Evolutionary conservation across 2,329 filamentous ascomycete species (phyloP).

Genomic region (Microdochium bolleyi): DNA sequence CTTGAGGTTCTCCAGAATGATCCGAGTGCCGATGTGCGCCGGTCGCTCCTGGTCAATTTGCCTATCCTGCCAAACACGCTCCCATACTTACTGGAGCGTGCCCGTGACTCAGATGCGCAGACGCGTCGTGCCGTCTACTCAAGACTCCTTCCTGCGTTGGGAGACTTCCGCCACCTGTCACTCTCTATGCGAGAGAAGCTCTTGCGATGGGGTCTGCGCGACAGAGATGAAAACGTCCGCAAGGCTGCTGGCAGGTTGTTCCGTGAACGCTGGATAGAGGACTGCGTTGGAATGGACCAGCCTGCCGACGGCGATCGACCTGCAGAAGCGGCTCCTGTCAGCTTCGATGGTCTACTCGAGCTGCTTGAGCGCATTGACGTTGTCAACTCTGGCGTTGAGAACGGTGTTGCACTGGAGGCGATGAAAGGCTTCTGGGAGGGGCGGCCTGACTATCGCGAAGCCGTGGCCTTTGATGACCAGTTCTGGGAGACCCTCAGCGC

Average conservation of each 20-base stretch:
- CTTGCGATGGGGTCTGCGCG: constrained; percentile 85
- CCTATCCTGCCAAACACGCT: constrained; percentile 76
- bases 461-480: constrained; percentile 60
- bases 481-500: constrained; percentile 79
- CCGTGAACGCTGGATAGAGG: constrained; percentile 94
- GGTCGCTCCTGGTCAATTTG: constrained; percentile 83
- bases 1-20: constrained; percentile 89
- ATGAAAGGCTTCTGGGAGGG: constrained; percentile 97
- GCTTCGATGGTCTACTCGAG: constrained; percentile 77
- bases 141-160: constrained; percentile 75
- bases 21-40: constrained; percentile 84
- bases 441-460: constrained; percentile 72
- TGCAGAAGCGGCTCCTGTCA: constrained; percentile 53
- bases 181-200: constrained; percentile 93
- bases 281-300: constrained; percentile 67
- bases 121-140: constrained; percentile 85
- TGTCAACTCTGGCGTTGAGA: constrained; percentile 80
- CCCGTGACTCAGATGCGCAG: constrained; percentile 77
- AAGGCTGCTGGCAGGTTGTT: constrained; percentile 88
- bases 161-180: constrained; percentile 90
- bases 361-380: constrained; percentile 91
- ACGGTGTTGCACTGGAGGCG: constrained; percentile 83
- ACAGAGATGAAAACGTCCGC: constrained; percentile 88
- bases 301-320: constrained; percentile 50
- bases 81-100: constrained; percentile 81